These are phyloP conservation scores for Lolium perenne DNA, from an alignment of 176 grass and related monocot species.

Conservation along the genomic window DNA sequence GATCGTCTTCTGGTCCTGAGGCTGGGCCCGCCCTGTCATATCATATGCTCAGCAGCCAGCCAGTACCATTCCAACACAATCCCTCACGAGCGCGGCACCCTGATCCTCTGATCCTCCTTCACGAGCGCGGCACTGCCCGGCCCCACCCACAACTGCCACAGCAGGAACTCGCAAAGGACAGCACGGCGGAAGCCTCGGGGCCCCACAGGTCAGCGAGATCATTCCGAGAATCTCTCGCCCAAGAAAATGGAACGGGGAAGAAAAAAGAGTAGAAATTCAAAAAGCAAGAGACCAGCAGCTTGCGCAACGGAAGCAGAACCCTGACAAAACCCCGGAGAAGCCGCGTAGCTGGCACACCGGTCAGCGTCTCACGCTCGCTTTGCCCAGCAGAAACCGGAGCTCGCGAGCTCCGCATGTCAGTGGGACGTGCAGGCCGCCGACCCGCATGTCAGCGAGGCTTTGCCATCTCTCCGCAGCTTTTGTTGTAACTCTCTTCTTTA, in stretches of 20 bases:
- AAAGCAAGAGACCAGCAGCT: neutral
- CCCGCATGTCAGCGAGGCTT: too few relatives aligned
- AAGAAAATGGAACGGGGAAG: neutral
- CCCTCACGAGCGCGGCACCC: too few relatives aligned
- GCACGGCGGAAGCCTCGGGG: neutral
- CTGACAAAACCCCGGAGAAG: too few relatives aligned
- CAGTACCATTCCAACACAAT: too few relatives aligned
- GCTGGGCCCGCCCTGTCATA: neutral
- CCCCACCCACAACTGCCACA: neutral
- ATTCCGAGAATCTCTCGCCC: neutral
- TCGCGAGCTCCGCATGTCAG: too few relatives aligned
- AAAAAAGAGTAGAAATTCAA: neutral
- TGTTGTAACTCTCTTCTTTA: too few relatives aligned
- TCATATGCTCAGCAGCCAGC: neutral
- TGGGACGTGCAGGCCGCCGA: too few relatives aligned
- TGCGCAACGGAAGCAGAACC: too few relatives aligned
- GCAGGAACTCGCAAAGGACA: neutral
- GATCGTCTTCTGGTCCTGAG: neutral
- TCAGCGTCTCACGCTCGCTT: too few relatives aligned
- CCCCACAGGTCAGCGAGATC: neutral
- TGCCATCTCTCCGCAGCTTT: too few relatives aligned
- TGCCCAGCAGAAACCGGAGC: too few relatives aligned
- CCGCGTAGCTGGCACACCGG: too few relatives aligned
- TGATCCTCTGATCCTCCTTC: neutral
- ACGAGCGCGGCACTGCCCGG: neutral